Percentiles rank a stretch among this genome's conserved stretches.
Conservation (phyloP, 306 rosid genomes). For the Canavalia ensiformis region DNA sequence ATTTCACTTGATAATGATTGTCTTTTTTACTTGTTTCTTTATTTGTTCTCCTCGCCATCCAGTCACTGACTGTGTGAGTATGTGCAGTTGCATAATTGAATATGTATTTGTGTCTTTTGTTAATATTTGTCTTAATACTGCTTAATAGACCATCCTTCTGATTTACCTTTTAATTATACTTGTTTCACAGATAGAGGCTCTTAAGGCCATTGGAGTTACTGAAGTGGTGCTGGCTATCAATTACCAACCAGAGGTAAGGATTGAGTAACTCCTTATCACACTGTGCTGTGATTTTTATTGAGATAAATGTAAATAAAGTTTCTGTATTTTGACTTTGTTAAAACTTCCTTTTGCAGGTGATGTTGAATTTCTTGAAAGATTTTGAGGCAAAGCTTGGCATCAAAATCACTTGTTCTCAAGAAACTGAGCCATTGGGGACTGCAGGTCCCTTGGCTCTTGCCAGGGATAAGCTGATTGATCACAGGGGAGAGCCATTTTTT, state of each 20-base stretch:
- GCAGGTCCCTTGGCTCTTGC: slow-evolving; percentile 99
- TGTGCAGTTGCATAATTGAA: slow-evolving; percentile 3
- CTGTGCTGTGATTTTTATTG: slow-evolving; percentile 26
- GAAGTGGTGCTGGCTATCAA: slow-evolving; percentile 99
- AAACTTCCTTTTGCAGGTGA: slow-evolving; percentile 66
- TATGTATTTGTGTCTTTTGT: slow-evolving; percentile 8
- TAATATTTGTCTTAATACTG: slow-evolving; percentile 10
- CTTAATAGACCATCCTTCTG: slow-evolving; percentile 16
- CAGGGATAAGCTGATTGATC: slow-evolving; percentile 85
- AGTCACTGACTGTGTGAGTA: not conserved
- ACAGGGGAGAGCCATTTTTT: slow-evolving; percentile 88
- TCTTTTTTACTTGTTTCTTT: not conserved
- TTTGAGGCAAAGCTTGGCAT: slow-evolving; percentile 88
- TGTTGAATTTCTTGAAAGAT: slow-evolving; percentile 96
- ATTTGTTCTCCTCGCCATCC: slow-evolving; percentile 31
- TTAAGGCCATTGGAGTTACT: slow-evolving; percentile 86
- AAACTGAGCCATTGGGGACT: slow-evolving; percentile 98
- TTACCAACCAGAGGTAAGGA: slow-evolving; percentile 94
- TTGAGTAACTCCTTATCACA: slow-evolving; percentile 15
- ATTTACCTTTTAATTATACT: slow-evolving; percentile 37
- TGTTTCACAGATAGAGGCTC: slow-evolving; percentile 89
- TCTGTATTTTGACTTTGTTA: slow-evolving; percentile 32
- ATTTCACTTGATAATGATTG: slow-evolving; percentile 4
- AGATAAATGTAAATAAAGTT: slow-evolving; percentile 37
- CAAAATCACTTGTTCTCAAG: slow-evolving; percentile 99